Base-by-base conservation (phyloP, 2,329 filamentous ascomycete genomes). In the Ophiostoma himal-ulmi region DNA sequence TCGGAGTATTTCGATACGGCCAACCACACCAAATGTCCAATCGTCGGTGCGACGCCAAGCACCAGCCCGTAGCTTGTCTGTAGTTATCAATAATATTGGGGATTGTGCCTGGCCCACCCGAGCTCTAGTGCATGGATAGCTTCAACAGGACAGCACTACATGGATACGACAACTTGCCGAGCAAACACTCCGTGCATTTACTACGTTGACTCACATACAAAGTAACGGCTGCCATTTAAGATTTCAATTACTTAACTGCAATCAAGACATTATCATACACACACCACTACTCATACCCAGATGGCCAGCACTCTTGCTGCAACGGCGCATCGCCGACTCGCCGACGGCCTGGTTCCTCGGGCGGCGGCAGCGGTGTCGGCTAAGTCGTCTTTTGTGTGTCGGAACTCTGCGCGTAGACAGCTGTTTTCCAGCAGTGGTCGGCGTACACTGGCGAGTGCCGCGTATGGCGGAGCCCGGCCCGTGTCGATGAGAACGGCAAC, bases 21-120 rank as follows among this genome's bases (percentile, higher is more conserved):
- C 44, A 48, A 26, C n/a, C 52, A 22, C n/a, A 26, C n/a, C n/a
- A 60, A 26, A 20, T 22, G 13, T 60, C 54, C 54, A 26, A 62
- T 62, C 57, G 57, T 62, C 57, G 57, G 26, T 57, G 57, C 57
- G 11, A 62, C 57, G 26, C 57, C 57, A 62, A 57, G 57, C 26
- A 22, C 52, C 22, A 57, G 52, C 52, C 52, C 52, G 52, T 26
- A 57, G n/a, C 52, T 57, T 7, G n/a, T 8, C 22, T 57, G 22
- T 22, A 17, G 52, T 26, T 57, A 26, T 22, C 52, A 57, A n/a
- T 57, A 57, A n/a, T 57, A 57, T 26, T 57, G 52, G 52, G 52
- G 52, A 48, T 57, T 34, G 57, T 62, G 22, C 57, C 57, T 62
- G 57, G 22, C 13, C 57, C 22, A 30, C 57, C 26, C 26, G 8